These are phyloP conservation scores for Gaeumannomyces tritici DNA, from an alignment of 2,329 filamentous ascomycete species.

Conservation along the genomic window DNA sequence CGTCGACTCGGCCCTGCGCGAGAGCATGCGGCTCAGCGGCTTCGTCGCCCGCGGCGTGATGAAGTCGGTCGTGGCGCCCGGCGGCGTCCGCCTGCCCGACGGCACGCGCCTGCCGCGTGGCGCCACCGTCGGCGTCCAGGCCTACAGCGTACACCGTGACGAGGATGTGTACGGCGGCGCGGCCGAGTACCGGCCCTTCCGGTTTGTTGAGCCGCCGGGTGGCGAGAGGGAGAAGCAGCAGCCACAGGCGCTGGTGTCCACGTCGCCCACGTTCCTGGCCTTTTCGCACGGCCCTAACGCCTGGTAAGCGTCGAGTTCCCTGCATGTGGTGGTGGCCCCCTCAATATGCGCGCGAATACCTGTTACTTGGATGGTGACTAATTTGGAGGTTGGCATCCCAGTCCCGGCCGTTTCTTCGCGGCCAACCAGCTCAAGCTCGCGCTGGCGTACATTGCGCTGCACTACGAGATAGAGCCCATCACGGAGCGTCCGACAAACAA, in stretches of 20 bases:
- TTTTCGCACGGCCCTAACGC: constrained; percentile 27
- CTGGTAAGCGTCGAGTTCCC: constrained; percentile 16
- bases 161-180: constrained; percentile 21
- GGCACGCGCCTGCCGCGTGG: constrained; percentile 22
- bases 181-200: constrained; percentile 24
- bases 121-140: constrained; percentile 23
- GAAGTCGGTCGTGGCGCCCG: constrained; percentile 23
- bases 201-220: constrained; percentile 16
- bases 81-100: constrained; percentile 21
- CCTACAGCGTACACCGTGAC: constrained; percentile 23
- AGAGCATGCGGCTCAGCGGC: constrained; percentile 28
- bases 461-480: constrained; percentile 24
- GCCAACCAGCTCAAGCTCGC: constrained; percentile 26
- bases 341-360: background rate
- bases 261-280: constrained; percentile 21
- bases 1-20: constrained; percentile 30
- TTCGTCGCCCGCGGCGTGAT: constrained; percentile 25
- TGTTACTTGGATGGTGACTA: too few species aligned
- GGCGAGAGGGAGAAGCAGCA: constrained; percentile 5
- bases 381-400: constrained; percentile 4
- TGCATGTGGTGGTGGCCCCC: background rate
- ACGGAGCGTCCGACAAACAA: constrained; percentile 1
- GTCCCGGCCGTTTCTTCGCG: constrained; percentile 28
- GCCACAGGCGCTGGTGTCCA: constrained; percentile 17
- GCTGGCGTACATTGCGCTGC: constrained; percentile 20